phyloP scores from a whole-genome alignment of 805 yeast genomes.

The Millerozyma acaciae region DNA sequence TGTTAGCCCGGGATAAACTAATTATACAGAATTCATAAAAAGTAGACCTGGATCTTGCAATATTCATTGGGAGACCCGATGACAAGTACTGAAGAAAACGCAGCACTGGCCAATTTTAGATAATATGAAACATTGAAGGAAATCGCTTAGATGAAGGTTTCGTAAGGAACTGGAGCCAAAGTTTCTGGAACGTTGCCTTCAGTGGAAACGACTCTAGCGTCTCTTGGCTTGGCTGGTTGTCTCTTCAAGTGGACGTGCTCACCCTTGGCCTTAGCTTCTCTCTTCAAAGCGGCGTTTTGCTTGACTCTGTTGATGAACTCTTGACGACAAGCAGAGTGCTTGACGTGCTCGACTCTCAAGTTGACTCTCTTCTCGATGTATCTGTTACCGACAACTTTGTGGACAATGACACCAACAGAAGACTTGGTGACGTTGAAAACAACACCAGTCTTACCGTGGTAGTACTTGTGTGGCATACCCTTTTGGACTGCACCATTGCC shows the following conservation, averaged over 20 bases:
- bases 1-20: too few relatives aligned
- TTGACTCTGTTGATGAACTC: slow-evolving; percentile 99
- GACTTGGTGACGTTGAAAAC: slow-evolving; percentile 98
- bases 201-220: slow-evolving; percentile 78
- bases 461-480: slow-evolving; percentile 98
- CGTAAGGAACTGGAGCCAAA: slow-evolving; percentile 98
- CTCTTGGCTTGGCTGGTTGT: slow-evolving; percentile 98
- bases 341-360: slow-evolving; percentile 97
- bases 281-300: slow-evolving; percentile 88
- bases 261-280: slow-evolving; percentile 94
- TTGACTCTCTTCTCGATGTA: slow-evolving; percentile 98
- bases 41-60: too few relatives aligned
- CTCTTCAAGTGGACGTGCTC: slow-evolving; percentile 90
- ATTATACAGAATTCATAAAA: too few relatives aligned
- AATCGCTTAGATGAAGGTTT: slow-evolving; percentile 87
- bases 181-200: slow-evolving; percentile 88
- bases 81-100: too few relatives aligned
- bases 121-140: too few relatives aligned
- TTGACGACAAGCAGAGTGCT: slow-evolving; percentile 99
- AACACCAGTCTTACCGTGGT: slow-evolving; percentile 99
- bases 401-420: slow-evolving; percentile 95
- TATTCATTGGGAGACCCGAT: too few relatives aligned
- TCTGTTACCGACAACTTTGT: slow-evolving; percentile 99
- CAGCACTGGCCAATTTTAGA: too few relatives aligned
- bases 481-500: slow-evolving; percentile 98